phyloP scores from a whole-genome alignment of 2,329 filamentous ascomycete genomes.

The Exophiala viscosa region DNA sequence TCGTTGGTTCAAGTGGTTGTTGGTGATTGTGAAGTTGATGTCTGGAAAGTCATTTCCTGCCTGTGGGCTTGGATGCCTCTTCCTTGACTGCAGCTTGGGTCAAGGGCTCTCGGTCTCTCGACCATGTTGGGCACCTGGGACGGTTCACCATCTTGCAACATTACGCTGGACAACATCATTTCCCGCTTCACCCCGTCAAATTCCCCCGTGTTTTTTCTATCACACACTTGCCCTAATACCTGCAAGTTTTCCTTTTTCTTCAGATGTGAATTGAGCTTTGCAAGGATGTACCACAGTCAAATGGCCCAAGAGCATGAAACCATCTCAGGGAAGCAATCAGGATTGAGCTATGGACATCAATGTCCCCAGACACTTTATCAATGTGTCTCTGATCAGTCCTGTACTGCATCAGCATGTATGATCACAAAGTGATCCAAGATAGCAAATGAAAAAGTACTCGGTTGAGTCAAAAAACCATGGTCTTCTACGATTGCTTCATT shows the following conservation, averaged over 20 bases:
- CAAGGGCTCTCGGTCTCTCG: constrained; percentile 16
- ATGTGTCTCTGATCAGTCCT: too few species aligned
- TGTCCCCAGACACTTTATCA: too few species aligned
- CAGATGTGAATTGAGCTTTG: neutral
- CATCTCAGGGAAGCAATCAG: too few species aligned
- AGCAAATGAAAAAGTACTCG: too few species aligned
- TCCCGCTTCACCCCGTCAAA: constrained; percentile 1
- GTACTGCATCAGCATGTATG: too few species aligned
- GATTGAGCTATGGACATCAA: too few species aligned
- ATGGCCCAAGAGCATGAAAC: neutral
- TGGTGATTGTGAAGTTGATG: constrained; percentile 12
- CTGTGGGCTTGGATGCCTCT: constrained; percentile 18
- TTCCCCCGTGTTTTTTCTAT: constrained; percentile 11
- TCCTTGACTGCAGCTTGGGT: constrained; percentile 6
- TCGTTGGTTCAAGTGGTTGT: constrained; percentile 17
- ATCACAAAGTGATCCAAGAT: too few species aligned
- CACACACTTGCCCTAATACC: constrained; percentile 15
- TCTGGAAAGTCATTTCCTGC: constrained; percentile 19
- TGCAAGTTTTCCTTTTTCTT: constrained; percentile 14
- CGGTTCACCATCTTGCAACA: constrained; percentile 2
- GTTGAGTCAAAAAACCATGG: too few species aligned
- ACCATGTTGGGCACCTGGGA: constrained; percentile 13
- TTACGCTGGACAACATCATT: neutral
- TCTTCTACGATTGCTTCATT: too few species aligned
- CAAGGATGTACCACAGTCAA: neutral